Evolutionary conservation across 805 yeast species (phyloP), one percentile per base, ranked within the genome.

Genomic region (Saccharomycodes ludwigii): DNA sequence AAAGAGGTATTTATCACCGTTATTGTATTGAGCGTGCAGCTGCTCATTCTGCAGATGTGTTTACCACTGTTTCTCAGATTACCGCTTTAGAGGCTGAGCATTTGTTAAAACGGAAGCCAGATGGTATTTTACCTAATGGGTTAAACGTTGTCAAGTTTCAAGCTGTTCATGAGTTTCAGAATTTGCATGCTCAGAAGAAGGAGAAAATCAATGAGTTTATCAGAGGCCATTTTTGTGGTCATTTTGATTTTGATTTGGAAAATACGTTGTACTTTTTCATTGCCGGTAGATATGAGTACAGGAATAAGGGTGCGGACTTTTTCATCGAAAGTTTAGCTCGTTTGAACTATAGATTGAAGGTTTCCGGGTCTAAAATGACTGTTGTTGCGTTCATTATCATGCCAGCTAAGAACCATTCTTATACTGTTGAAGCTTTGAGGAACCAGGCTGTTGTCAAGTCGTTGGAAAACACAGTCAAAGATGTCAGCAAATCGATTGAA

Each of bases 91-190:
- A 88, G 58, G 66, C 88, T 5, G 97, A 88, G 60, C 93, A 86
- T 55, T 65, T 88, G 56, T 67, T 88, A 43, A 91, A 88, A 51
- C 71, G 98, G 41, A 86, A 88, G 56, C 98, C 98, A 1, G 98
- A 88, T 52, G 98, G 98, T 3, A 96, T 88, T 15, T 69, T 91
- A 51, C 98, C 98, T 34, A 88, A 88, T 53, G 98, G 98, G 16
- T 67, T 88, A 40, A 88, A 88, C 52, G 97, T 88, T 33, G 84
- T 86, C 40, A 88, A 88, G 61, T 88, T 88, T 60, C 88, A 82
- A 49, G 97, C 97, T 1, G 94, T 88, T 44, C 98, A 88, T 58
- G 98, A 88, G 61, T 88, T 88, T 63, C 98, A 88, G 61, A 88
- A 91, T 58, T 65, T 88, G 58, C 98, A 88, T 61, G 95, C 95